phyloP scores from a whole-genome alignment of 371 early-diverging fungal species.

The Nematocida ausubeli region DNA sequence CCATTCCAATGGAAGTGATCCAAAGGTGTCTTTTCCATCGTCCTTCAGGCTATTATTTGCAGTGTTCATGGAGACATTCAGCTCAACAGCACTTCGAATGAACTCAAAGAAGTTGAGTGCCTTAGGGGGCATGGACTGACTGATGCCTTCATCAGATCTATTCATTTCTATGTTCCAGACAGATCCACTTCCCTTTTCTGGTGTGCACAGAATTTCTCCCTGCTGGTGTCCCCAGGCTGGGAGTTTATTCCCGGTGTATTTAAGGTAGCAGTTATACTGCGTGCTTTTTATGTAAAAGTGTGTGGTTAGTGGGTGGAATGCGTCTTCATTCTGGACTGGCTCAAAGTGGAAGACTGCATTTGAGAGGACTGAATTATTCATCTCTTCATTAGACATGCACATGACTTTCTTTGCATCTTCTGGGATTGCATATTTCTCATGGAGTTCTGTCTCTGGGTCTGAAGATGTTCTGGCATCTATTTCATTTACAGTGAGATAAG shows the following conservation, averaged over 20 bases:
- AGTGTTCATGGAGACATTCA: slow-evolving; percentile 91
- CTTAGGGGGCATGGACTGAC: slow-evolving; percentile 67
- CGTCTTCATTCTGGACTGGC: slow-evolving; percentile 51
- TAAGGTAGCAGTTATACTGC: slow-evolving; percentile 76
- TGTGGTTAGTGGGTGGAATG: slow-evolving; percentile 74
- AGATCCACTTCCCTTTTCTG: slow-evolving; percentile 71
- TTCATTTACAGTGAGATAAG: slow-evolving; percentile 78
- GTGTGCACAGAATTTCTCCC: slow-evolving; percentile 81
- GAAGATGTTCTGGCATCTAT: slow-evolving; percentile 72
- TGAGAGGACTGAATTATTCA: slow-evolving; percentile 53
- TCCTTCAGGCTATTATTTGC: slow-evolving; percentile 92
- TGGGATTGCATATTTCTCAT: background rate
- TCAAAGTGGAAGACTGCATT: slow-evolving; percentile 58
- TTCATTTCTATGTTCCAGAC: slow-evolving; percentile 95
- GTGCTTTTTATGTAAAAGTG: slow-evolving; percentile 78
- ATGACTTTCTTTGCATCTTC: background rate
- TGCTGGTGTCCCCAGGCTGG: slow-evolving; percentile 98
- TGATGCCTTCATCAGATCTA: slow-evolving; percentile 25
- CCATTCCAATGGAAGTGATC: slow-evolving; percentile 86
- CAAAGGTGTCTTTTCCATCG: slow-evolving; percentile 81
- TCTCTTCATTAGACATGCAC: slow-evolving; percentile 61
- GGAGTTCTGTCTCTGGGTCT: slow-evolving; percentile 65
- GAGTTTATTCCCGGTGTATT: slow-evolving; percentile 73
- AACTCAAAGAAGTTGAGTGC: slow-evolving; percentile 70
- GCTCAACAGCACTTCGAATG: slow-evolving; percentile 78